A percentile compares a stretch with the other conserved stretches of the same genome.
Conservation (phyloP, 305 asterid genomes). For the Petunia hybrid region DNA sequence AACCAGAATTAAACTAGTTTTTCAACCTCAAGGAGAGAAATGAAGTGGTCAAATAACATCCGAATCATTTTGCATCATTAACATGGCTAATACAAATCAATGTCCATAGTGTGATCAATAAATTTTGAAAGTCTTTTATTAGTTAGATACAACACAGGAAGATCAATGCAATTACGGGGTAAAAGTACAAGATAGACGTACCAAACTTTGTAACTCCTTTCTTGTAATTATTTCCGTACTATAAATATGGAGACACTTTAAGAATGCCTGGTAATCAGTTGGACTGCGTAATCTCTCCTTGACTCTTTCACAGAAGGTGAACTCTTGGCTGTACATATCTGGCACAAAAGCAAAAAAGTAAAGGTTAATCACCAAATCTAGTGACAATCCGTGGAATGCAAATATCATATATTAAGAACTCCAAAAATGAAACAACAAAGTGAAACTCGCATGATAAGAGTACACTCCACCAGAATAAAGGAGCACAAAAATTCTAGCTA, state of each 20-base stretch:
- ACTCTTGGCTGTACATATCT: conserved; percentile 84
- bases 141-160: neutral
- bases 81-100: conserved; percentile 7
- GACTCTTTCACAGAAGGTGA: conserved; percentile 93
- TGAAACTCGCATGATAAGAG: neutral
- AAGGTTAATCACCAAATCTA: conserved; percentile 18
- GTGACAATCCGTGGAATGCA: conserved; percentile 9
- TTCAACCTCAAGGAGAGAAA: conserved; percentile 1
- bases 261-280: conserved; percentile 95
- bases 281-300: conserved; percentile 87
- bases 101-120: conserved; percentile 15
- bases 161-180: neutral
- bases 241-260: conserved; percentile 97
- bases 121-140: neutral
- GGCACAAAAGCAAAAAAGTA: conserved; percentile 48
- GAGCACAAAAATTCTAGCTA: neutral
- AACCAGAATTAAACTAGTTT: neutral
- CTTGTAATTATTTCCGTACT: conserved; percentile 97
- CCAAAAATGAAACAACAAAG: conserved; percentile 16
- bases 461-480: conserved; percentile 22
- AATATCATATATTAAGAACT: neutral
- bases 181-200: conserved; percentile 43
- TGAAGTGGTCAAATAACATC: neutral
- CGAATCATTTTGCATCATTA: conserved; percentile 11
- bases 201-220: conserved; percentile 91